Percentiles rank a stretch among this genome's conserved stretches.
phyloP scores from a whole-genome alignment of 2,329 filamentous ascomycete genomes.

The Botrytis fragariae region DNA sequence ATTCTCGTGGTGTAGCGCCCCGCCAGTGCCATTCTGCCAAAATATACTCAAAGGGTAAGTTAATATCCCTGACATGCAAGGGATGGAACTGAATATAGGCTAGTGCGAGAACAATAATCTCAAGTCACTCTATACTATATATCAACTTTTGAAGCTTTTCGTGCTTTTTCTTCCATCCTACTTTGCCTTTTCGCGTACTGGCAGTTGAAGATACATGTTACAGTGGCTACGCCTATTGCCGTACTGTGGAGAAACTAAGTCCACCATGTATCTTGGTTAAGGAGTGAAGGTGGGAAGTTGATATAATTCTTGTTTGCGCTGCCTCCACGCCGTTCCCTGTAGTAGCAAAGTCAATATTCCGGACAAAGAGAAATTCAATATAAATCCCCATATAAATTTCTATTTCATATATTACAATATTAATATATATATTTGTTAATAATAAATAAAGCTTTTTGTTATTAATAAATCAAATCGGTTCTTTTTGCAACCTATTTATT shows the following conservation, averaged over 20 bases:
- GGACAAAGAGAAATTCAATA: too few species aligned
- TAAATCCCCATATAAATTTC: too few species aligned
- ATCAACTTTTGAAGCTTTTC: conserved; percentile 15
- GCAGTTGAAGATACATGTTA: not conserved
- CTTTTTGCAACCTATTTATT: too few species aligned
- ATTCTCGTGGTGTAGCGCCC: too few species aligned
- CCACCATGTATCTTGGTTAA: conserved; percentile 11
- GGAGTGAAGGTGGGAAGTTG: conserved; percentile 1
- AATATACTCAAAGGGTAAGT: too few species aligned
- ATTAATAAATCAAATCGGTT: too few species aligned
- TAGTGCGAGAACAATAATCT: not conserved
- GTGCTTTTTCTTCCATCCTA: not conserved
- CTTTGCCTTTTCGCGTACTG: not conserved
- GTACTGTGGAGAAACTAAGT: conserved; percentile 13
- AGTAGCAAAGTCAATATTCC: too few species aligned
- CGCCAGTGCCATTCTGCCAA: too few species aligned
- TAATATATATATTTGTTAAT: too few species aligned
- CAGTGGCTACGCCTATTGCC: not conserved
- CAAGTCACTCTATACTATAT: not conserved
- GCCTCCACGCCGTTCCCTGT: conserved; percentile 3
- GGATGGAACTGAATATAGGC: not conserved
- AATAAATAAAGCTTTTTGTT: too few species aligned
- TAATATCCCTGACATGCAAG: not conserved
- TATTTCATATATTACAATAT: too few species aligned
- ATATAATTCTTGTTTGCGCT: not conserved